Evolutionary conservation across 495 filamentous ascomycete genomes (phyloP), one percentile per base, ranked within the genome.

Genomic region (Hamigera avellanea): DNA sequence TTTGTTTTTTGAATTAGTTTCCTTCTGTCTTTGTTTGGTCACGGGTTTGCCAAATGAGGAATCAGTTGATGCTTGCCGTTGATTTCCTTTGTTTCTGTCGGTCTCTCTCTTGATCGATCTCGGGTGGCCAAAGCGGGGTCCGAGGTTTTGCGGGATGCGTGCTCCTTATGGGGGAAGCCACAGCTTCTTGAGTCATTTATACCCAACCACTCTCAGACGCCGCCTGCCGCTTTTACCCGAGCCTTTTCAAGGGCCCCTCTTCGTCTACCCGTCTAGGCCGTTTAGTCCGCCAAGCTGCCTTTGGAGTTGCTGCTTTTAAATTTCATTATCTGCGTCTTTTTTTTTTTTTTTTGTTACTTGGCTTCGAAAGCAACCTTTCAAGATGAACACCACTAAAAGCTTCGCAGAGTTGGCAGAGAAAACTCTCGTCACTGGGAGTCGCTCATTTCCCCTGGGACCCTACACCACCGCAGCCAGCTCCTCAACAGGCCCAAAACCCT

Each of bases 391-490:
- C 38, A 48, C 50, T 38, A 50, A 40, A 33, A 29, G 37, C 18
- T 43, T 33, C 27, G 42, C 51, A 98, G 91, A 81, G 71, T 61
- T 99, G 93, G 93, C 89, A 95, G 61, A 68, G 73, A 39, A 93
- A 87, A 61, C 75, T 96, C 14, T 80, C 89, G 0, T 74, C 76
- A 45, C 72, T 86, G 32, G 72, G 80, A 32, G 74, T 94, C 42
- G 93, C 88, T 35, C 66, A 75, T 26, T 96, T 95, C 60, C 93
- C 93, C 15, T 99, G 93, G 93, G 93, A 96, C 50, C 91, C 91
- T 39, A 49, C 73, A 35, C 74, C 72, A 35, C 64, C 57, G 10
- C 66, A 65, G 42, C 54, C 62, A 72, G 32, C 46, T 15, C 44
- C 50, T 35, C 25, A 54, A 36, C 62, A 62, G n/a, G 49, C 57